Evolutionary conservation across 2,329 filamentous ascomycete genomes (phyloP).

Genomic region (Alternaria brassicicola): DNA sequence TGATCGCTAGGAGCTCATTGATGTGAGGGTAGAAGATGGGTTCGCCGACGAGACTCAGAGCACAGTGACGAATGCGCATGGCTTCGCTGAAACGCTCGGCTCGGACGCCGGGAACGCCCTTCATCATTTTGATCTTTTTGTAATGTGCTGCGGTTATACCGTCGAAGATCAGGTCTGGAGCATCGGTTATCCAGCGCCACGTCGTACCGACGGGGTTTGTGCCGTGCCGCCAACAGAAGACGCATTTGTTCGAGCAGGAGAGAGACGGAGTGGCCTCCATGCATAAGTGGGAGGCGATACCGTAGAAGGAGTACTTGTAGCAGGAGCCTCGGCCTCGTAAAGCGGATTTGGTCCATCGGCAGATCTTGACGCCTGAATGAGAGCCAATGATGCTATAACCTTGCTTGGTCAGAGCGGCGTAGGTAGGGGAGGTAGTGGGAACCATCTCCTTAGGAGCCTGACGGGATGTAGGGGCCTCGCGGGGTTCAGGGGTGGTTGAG

Average conservation of each 20-base stretch:
- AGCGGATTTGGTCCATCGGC: slow-evolving; percentile 97
- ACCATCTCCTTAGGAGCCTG: slow-evolving; percentile 82
- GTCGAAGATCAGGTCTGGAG: slow-evolving; percentile 85
- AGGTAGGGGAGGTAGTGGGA: slow-evolving; percentile 85
- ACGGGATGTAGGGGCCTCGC: slow-evolving; percentile 52
- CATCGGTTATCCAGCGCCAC: slow-evolving; percentile 95
- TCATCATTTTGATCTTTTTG: slow-evolving; percentile 97
- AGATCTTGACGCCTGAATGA: slow-evolving; percentile 96
- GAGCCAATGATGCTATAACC: slow-evolving; percentile 94
- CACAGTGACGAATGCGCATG: slow-evolving; percentile 91
- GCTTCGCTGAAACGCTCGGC: slow-evolving; percentile 92
- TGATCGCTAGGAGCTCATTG: slow-evolving; percentile 84
- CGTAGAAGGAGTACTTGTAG: slow-evolving; percentile 98
- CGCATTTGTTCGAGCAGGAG: slow-evolving; percentile 96
- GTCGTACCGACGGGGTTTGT: slow-evolving; percentile 96
- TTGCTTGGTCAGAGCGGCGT: slow-evolving; percentile 89
- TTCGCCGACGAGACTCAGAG: slow-evolving; percentile 88
- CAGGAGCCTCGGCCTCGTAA: slow-evolving; percentile 91
- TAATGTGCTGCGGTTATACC: slow-evolving; percentile 93
- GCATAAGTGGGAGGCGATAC: slow-evolving; percentile 93
- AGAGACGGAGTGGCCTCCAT: slow-evolving; percentile 98
- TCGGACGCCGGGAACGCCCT: slow-evolving; percentile 88
- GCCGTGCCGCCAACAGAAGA: slow-evolving; percentile 98
- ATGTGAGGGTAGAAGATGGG: slow-evolving; percentile 99
- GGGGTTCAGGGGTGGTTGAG: slow-evolving; percentile 56